Evolutionary conservation across 163 green algal species (phyloP).

Genomic region (Volvox carteri): DNA sequence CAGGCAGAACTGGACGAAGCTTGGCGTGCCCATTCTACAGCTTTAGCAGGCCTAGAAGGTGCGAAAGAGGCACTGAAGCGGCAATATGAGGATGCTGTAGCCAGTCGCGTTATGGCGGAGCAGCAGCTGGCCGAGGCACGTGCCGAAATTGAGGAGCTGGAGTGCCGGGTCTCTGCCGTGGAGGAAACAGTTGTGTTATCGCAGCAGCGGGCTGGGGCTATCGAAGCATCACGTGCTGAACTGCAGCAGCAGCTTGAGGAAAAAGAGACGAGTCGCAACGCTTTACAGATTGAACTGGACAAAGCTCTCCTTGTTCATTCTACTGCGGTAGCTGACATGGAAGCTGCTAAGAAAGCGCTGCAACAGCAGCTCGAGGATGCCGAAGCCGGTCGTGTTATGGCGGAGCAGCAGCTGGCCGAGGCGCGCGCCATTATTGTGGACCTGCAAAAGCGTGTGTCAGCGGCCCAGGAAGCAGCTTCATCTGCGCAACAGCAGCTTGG

Average conservation of each 20-base stretch:
- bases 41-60: neutral
- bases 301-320: neutral
- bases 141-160: neutral
- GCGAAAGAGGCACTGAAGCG: neutral
- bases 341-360: neutral
- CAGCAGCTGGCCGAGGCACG: constrained; percentile 21
- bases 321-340: neutral
- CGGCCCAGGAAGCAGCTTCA: neutral
- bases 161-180: neutral
- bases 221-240: neutral
- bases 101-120: neutral
- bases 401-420: constrained; percentile 6
- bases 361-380: neutral
- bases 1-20: constrained; percentile 1
- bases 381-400: neutral
- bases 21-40: neutral
- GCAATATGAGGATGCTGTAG: neutral
- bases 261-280: neutral
- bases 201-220: neutral
- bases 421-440: neutral
- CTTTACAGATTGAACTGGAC: neutral
- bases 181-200: neutral
- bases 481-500: neutral
- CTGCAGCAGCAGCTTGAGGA: neutral
- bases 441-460: neutral